Base-by-base conservation (phyloP, 805 yeast species). In the Candida sanyiensis region DNA sequence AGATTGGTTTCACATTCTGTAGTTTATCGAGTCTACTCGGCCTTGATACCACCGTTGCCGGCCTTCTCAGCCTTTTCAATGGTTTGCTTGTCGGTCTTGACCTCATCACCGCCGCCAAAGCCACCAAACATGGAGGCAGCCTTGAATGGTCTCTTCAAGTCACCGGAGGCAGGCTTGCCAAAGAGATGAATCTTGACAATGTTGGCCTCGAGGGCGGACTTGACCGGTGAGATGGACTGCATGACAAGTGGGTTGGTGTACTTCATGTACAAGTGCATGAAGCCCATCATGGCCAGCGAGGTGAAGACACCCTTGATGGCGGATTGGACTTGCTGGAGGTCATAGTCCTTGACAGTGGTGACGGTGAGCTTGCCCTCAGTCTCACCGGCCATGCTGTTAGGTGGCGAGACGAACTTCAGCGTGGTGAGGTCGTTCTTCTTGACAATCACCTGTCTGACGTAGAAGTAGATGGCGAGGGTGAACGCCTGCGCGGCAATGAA, bases 181-280 rank as follows among this genome's bases (percentile, higher is more conserved):
- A 84, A 84, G 42, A 93, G 57, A 63, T 93, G 96, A 63, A 93
- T 86, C 72, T 86, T 80, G 54, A 90, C 95, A 51, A 87, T 77
- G 68, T 88, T 88, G 57, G 85, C 69, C 69, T 93, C 97, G 40
- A 87, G 66, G 33, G 95, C 95, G 52, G 84, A 69, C 76, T 93
- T 93, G 55, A 93, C 69, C 37, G 96, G 90, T 38, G 94, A 76
- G 52, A 93, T 76, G 48, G 89, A 80, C 71, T 93, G 97, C 88
- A 90, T 83, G 51, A 93, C 79, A 61, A 93, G 75, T 44, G 98
- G 98, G 68, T 93, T 88, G 63, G 97, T 88, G 74, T 87, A 93
- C 67, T 87, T 83, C 94, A 93, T 78, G 78, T 90, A 90, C 46
- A 93, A 58, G 66, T 93, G 98, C 97, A 90, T 89, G 80, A 90